A percentile compares a stretch with the other conserved stretches of the same genome.
These are phyloP conservation scores for Boletus reticuloceps DNA, from an alignment of 768 basidiomycete species.

Conservation along the genomic window DNA sequence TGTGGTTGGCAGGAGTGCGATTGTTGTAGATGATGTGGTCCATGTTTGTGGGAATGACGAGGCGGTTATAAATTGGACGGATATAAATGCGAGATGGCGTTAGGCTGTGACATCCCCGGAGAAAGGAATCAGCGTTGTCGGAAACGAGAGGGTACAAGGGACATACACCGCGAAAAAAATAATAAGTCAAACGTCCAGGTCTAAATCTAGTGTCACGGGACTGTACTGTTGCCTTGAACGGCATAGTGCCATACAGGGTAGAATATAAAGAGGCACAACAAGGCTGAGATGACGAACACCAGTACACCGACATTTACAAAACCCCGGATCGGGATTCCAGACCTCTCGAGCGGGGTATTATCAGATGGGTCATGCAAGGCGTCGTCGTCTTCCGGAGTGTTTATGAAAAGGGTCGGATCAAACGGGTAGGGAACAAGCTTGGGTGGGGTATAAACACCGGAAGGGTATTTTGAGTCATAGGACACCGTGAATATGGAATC, in stretches of 20 bases:
- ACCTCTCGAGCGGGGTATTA: constrained; percentile 27
- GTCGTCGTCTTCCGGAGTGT: constrained; percentile 73
- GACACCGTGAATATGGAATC: constrained; percentile 50
- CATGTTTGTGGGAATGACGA: not conserved
- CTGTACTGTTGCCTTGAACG: not conserved
- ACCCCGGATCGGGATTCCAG: constrained; percentile 42
- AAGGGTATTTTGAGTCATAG: constrained; percentile 67
- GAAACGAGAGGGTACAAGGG: not conserved
- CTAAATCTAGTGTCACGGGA: constrained; percentile 4
- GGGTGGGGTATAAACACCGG: constrained; percentile 28
- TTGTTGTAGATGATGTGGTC: not conserved
- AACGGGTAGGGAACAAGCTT: constrained; percentile 68
- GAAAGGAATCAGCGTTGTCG: not conserved
- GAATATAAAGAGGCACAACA: constrained; percentile 76
- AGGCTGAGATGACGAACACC: constrained; percentile 51
- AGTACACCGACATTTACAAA: constrained; percentile 71
- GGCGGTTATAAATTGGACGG: not conserved
- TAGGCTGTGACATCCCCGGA: not conserved
- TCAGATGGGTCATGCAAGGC: constrained; percentile 61
- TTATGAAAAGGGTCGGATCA: constrained; percentile 58
- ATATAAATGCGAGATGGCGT: constrained; percentile 5
- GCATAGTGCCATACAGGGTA: constrained; percentile 63
- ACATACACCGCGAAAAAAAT: constrained; percentile 8
- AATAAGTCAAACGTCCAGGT: not conserved
- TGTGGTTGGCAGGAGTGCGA: not conserved